phyloP scores from a whole-genome alignment of 768 basidiomycete species.

The Mrakia blollopis region DNA sequence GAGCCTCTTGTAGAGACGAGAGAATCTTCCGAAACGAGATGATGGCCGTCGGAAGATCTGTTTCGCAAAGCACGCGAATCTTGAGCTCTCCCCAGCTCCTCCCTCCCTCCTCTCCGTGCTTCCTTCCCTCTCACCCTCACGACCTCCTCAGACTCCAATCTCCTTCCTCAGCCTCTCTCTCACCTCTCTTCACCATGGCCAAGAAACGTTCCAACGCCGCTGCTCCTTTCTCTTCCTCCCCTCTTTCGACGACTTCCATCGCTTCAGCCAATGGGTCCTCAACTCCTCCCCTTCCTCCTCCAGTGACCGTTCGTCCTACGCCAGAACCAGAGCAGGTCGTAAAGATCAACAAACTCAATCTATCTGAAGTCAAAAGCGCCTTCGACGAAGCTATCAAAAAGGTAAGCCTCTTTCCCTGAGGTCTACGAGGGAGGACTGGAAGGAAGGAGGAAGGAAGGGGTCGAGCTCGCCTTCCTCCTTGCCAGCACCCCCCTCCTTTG shows the following conservation, averaged over 20 bases:
- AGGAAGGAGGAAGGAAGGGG: background rate
- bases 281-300: background rate
- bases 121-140: too few relatives aligned
- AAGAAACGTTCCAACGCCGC: conserved; percentile 1
- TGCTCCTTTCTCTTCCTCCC: background rate
- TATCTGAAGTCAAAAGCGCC: conserved; percentile 54
- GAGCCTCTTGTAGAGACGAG: too few relatives aligned
- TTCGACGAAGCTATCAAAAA: conserved; percentile 84
- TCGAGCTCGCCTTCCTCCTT: background rate
- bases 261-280: background rate
- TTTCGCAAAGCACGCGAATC: too few relatives aligned
- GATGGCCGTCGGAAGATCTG: too few relatives aligned
- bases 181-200: background rate
- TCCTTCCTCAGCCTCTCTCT: background rate
- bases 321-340: conserved; percentile 36
- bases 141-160: too few relatives aligned
- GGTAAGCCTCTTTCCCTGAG: conserved; percentile 50
- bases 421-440: background rate
- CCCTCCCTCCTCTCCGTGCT: too few relatives aligned
- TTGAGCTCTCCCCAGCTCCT: too few relatives aligned
- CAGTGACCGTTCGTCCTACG: background rate
- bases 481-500: background rate
- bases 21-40: too few relatives aligned
- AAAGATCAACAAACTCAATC: conserved; percentile 54
- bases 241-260: background rate